Evolutionary conservation across 2,329 filamentous ascomycete genomes (phyloP).

Genomic region (Scedosporium apiospermum): DNA sequence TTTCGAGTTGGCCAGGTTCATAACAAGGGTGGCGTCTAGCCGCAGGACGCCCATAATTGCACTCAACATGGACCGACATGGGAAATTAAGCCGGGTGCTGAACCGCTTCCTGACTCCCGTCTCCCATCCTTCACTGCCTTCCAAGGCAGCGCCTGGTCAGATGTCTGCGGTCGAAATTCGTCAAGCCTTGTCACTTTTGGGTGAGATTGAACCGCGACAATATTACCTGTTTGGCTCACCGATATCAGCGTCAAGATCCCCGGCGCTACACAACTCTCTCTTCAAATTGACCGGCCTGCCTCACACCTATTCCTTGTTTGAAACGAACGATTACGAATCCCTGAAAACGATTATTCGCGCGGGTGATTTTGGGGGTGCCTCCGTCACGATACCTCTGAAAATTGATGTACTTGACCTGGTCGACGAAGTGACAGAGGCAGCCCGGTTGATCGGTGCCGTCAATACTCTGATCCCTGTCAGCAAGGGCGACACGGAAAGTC

Average conservation of each 20-base stretch:
- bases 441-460: conserved; percentile 77
- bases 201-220: conserved; percentile 62
- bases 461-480: conserved; percentile 74
- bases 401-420: conserved; percentile 74
- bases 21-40: conserved; percentile 59
- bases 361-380: conserved; percentile 79
- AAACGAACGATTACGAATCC: conserved; percentile 58
- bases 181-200: conserved; percentile 65
- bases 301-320: conserved; percentile 67
- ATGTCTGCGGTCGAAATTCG: conserved; percentile 85
- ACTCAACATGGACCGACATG: conserved; percentile 86
- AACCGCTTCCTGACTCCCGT: conserved; percentile 95
- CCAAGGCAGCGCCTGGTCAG: conserved; percentile 89
- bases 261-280: conserved; percentile 79
- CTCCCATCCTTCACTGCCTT: conserved; percentile 78
- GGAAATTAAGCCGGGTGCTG: conserved; percentile 81
- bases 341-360: conserved; percentile 57
- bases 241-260: conserved; percentile 72
- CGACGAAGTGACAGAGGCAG: conserved; percentile 71
- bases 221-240: conserved; percentile 88
- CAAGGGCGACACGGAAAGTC: conserved; percentile 28
- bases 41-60: conserved; percentile 82
- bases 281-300: conserved; percentile 72
- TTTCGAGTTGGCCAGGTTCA: conserved; percentile 74
- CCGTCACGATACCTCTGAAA: conserved; percentile 93